Evolutionary conservation across 2,329 filamentous ascomycete species (phyloP), one percentile per base, ranked within the genome.

Genomic region (Cercospora canescens): DNA sequence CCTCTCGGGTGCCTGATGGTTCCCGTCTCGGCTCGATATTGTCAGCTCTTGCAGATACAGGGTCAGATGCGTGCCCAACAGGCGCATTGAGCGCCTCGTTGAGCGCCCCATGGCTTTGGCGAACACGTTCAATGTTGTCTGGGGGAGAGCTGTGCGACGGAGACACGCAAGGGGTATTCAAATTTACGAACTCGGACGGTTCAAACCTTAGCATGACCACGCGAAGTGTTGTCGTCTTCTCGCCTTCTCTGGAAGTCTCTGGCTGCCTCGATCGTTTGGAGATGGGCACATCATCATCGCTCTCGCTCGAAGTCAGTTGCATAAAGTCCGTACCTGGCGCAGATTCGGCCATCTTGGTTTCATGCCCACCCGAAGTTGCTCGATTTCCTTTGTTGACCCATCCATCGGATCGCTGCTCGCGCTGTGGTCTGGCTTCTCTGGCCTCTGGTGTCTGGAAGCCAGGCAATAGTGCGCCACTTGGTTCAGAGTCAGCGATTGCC

Each of bases 291-390:
- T 48, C 57, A 24, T n/a, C 37, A n/a, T 45, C 39, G 28, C 37
- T 60, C 6, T 60, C 37, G 11, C 21, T 48, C 34, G 60, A 62
- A 18, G 45, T 62, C 48, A 62, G 16, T 8, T 55, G 21, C 60
- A 62, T 62, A 26, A 62, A 62, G 35, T 56, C 50, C 8, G 48
- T 48, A 7, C 50, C 50, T 41, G 60, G 48, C 24, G 60, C 60
- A 56, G 6, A 56, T 5, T 30, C 59, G 37, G 21, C 12, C 26
- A 24, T 24, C 32, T 50, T 7, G 6, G 28, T 8, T 24, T 35
- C 30, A 34, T 26, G 14, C 28, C 35, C 24, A 14, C 39, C 39
- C 39, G n/a, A 30, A 8, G 1, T 28, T 11, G 58, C 30, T 26
- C 41, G 16, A 30, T 58, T 3, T 7, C 24, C 6, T 11, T 21